These are phyloP conservation scores for Arbutus unedo DNA, from an alignment of 148 eudicot species.

Conservation along the genomic window DNA sequence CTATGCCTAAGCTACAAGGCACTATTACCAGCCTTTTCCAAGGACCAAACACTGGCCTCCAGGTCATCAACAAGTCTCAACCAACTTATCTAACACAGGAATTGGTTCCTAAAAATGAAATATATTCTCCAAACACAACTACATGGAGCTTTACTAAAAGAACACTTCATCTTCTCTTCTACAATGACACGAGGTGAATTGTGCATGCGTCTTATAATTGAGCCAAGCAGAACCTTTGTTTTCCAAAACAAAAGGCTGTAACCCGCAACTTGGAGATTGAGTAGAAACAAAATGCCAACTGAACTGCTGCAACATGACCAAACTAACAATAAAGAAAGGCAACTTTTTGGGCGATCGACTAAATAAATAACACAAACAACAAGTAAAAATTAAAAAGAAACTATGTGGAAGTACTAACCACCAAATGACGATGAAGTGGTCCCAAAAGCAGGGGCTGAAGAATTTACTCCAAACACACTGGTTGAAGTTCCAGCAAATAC, in stretches of 20 bases:
- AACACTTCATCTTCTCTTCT: neutral
- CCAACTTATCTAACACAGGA: too few species aligned
- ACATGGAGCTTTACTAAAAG: neutral
- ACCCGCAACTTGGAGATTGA: neutral
- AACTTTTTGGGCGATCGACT: neutral
- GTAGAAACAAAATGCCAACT: neutral
- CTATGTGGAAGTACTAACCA: neutral
- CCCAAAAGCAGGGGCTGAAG: neutral
- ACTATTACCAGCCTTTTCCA: too few species aligned
- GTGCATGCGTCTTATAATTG: neutral
- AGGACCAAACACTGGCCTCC: too few species aligned
- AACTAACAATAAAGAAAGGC: neutral
- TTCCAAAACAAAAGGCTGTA: neutral
- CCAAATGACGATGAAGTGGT: slow-evolving; percentile 2
- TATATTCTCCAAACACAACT: neutral
- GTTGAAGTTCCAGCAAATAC: slow-evolving; percentile 21
- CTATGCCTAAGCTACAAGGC: too few species aligned
- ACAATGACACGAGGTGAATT: neutral
- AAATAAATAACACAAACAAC: neutral
- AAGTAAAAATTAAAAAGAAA: slow-evolving; percentile 1
- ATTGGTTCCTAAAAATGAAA: neutral
- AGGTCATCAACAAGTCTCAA: too few species aligned
- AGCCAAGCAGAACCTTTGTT: neutral
- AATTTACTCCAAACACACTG: slow-evolving; percentile 20
- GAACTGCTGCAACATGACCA: slow-evolving; percentile 2